Base-by-base conservation (phyloP, 306 rosid genomes). In the Acmispon strigosus region DNA sequence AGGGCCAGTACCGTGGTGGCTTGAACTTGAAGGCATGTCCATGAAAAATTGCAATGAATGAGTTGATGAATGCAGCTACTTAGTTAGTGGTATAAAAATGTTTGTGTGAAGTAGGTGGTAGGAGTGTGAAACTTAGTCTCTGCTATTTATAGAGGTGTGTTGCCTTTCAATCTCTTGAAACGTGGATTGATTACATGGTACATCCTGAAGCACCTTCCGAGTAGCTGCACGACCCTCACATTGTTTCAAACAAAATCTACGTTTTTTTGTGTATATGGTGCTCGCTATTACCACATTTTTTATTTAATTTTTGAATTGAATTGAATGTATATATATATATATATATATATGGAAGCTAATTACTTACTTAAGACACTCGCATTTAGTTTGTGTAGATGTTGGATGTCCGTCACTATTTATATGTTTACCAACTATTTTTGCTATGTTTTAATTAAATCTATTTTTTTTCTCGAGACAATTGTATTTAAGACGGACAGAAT, bases 141-240 rank as follows among this genome's bases (percentile, higher is more conserved):
- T 45, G 81, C 44, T 86, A 86, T 89, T 82, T 89, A 89, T 86
- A 89, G 89, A 72, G 1, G 77, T 74, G 59, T 32, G 37, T 32
- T 32, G 37, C 8, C 37, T 32, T 32, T 32, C 37, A 0, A 32
- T 32, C 37, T 32, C 6, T 32, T 32, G 37, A 32, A 56, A 65
- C 80, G 74, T 73, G 82, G 80, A 48, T 13, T 17, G 8, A 24
- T 41, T 53, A 15, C 32, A 39, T 5, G 6, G 36, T 16, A 29
- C 65, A 16, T 24, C 8, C 34, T 43, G 11, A 52, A 81, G 48
- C 77, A 83, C 43, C 81, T 89, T 89, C 96, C 82, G 75, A 61
- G 92, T 70, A 77, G 87, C 44, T 89, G 81, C 90, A 63, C 19
- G 9, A 67, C 8, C 6, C 32, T 10, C 13, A 34, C 11, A 32